These are phyloP conservation scores for Silene vulgaris DNA, from an alignment of 179 eudicot genomes.

Conservation along the genomic window DNA sequence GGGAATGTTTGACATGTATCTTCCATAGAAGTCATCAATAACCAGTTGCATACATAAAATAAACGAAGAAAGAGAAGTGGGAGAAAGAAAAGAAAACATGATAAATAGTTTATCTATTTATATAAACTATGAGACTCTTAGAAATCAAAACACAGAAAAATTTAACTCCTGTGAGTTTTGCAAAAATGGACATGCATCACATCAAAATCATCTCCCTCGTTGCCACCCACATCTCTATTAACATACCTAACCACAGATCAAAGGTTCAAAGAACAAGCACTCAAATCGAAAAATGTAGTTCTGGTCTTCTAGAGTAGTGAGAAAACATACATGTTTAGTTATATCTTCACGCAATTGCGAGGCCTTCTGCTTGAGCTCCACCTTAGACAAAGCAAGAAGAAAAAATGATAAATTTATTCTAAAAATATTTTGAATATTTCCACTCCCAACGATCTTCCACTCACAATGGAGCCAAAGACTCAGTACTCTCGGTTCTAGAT, in stretches of 20 bases:
- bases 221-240: slow-evolving; percentile 1
- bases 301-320: neutral
- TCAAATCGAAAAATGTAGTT: neutral
- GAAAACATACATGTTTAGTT: slow-evolving; percentile 29
- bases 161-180: neutral
- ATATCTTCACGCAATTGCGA: slow-evolving; percentile 34
- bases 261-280: neutral
- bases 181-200: neutral
- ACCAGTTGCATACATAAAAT: no score
- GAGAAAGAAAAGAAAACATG: no score
- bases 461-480: no score
- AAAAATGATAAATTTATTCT: neutral
- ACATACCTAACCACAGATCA: slow-evolving; percentile 2
- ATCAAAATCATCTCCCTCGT: neutral
- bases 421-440: no score
- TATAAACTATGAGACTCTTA: neutral
- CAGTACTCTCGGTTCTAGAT: no score
- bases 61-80: no score
- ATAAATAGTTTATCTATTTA: no score
- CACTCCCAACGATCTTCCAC: no score
- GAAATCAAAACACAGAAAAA: neutral
- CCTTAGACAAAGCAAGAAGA: slow-evolving; percentile 18
- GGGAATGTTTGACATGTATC: no score
- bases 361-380: slow-evolving; percentile 34
- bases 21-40: no score